Evolutionary conservation across 345 rosid genomes (phyloP).

Genomic region (Abelmoschus esculentus): DNA sequence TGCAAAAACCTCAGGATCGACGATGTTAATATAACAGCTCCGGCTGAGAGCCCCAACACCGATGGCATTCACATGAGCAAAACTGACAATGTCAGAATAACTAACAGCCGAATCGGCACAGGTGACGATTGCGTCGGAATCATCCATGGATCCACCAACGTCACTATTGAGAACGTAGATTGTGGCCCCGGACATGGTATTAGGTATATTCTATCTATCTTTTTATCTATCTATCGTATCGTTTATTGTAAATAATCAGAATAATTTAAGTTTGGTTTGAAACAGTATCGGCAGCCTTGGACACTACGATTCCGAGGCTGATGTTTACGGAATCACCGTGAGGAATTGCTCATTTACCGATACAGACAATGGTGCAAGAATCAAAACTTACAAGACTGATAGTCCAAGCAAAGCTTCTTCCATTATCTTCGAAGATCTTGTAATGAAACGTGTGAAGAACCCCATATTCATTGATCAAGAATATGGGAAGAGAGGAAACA

Average conservation of each 20-base stretch:
- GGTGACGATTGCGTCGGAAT: slow-evolving; percentile 61
- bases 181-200: slow-evolving; percentile 76
- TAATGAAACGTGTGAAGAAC: slow-evolving; percentile 32
- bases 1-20: slow-evolving; percentile 26
- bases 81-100: slow-evolving; percentile 32
- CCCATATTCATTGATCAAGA: slow-evolving; percentile 56
- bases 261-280: not conserved
- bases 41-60: slow-evolving; percentile 51
- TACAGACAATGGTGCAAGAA: slow-evolving; percentile 50
- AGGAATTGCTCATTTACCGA: slow-evolving; percentile 32
- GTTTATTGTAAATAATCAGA: not conserved
- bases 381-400: slow-evolving; percentile 46
- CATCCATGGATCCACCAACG: slow-evolving; percentile 40
- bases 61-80: slow-evolving; percentile 64
- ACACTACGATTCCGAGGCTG: slow-evolving; percentile 33
- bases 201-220: slow-evolving; percentile 22
- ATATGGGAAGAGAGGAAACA: slow-evolving; percentile 18
- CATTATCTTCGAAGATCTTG: slow-evolving; percentile 30
- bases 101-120: slow-evolving; percentile 27
- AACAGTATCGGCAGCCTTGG: slow-evolving; percentile 66
- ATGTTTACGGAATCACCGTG: slow-evolving; percentile 34
- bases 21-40: slow-evolving; percentile 32
- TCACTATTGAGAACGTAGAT: slow-evolving; percentile 27
- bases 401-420: slow-evolving; percentile 28
- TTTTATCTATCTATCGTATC: not conserved